These are phyloP conservation scores for Rhododendron williamsianum DNA, from an alignment of 148 eudicot species.

Conservation along the genomic window DNA sequence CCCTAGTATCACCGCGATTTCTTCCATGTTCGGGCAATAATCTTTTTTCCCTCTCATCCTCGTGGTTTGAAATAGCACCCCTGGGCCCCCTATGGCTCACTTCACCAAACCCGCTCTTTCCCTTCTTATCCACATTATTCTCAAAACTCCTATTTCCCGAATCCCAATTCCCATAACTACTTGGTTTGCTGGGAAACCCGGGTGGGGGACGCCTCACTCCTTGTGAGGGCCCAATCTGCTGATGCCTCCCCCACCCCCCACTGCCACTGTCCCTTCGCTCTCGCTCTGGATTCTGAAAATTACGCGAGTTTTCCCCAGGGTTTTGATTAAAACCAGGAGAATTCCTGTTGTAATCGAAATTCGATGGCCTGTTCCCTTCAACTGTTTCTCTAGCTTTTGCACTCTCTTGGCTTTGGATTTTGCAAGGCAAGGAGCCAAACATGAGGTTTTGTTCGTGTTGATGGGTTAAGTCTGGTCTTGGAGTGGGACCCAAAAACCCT, in stretches of 20 bases:
- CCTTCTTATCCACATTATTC: slow-evolving; percentile 33
- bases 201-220: slow-evolving; percentile 54
- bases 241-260: slow-evolving; percentile 3
- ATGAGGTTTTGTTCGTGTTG: slow-evolving; percentile 23
- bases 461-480: slow-evolving; percentile 9
- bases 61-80: slow-evolving; percentile 17
- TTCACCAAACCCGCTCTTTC: slow-evolving; percentile 30
- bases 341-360: slow-evolving; percentile 17
- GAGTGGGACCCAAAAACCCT: slow-evolving; percentile 18
- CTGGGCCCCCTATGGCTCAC: slow-evolving; percentile 21
- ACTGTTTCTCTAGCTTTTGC: background rate
- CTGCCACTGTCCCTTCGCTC: slow-evolving; percentile 13
- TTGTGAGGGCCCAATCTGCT: slow-evolving; percentile 10
- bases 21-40: slow-evolving; percentile 3
- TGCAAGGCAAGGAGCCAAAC: slow-evolving; percentile 35
- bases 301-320: background rate
- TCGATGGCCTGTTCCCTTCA: slow-evolving; percentile 10
- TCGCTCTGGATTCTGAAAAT: slow-evolving; percentile 9
- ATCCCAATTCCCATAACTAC: slow-evolving; percentile 15
- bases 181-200: slow-evolving; percentile 42
- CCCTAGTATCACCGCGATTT: slow-evolving; percentile 5
- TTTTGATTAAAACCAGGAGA: background rate
- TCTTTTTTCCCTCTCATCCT: slow-evolving; percentile 27
- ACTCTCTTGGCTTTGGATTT: slow-evolving; percentile 7
- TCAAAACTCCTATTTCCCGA: slow-evolving; percentile 24